Base-by-base conservation (phyloP, 495 filamentous ascomycete species). In the Apodospora peruviana region DNA sequence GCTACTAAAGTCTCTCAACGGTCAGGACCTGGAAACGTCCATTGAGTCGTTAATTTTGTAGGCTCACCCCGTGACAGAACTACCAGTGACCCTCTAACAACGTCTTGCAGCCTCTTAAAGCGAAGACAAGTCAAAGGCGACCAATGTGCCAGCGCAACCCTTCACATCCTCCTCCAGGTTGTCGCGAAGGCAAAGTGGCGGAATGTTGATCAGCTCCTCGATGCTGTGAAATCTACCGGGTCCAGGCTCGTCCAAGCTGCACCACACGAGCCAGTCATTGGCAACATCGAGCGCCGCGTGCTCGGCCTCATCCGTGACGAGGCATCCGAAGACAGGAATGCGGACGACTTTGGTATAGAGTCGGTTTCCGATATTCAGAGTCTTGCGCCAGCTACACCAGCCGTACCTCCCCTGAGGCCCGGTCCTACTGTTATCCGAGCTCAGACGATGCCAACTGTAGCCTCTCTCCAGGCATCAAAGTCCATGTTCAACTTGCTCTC, bases 231-330 rank as follows among this genome's bases (percentile, higher is more conserved):
- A 48, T 73, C 76, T 38, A 79, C 90, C 35, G 93, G 91, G 24
- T 76, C 78, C 48, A 77, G 80, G 42, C 75, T 98, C 32, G 80
- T 82, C 29, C 76, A 82, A 32, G 90, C 93, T 10, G 89, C 93
- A 51, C 91, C 93, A 12, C 74, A 84, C 16, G 93, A 96, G 68
- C 81, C 94, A 58, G 88, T 87, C 3, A 90, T 96, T 20, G 91
- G 91, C 40, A 98, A 97, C 56, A 86, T 97, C 57, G 87, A 95
- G 24, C 78, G 91, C 45, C 84, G 93, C 47, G 86, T 96, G 16
- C 71, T 98, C 18, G 90, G 88, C 32, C 75, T 97, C 42, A 90
- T 98, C 53, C 82, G 93, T 20, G 91, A 96, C 60, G 91, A 96
- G 59, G 84, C 85, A 27, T 81, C 88, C 43, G 90, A 91, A 57